Evolutionary conservation across 306 rosid genomes (phyloP).

Genomic region (Cucumis hystrix): DNA sequence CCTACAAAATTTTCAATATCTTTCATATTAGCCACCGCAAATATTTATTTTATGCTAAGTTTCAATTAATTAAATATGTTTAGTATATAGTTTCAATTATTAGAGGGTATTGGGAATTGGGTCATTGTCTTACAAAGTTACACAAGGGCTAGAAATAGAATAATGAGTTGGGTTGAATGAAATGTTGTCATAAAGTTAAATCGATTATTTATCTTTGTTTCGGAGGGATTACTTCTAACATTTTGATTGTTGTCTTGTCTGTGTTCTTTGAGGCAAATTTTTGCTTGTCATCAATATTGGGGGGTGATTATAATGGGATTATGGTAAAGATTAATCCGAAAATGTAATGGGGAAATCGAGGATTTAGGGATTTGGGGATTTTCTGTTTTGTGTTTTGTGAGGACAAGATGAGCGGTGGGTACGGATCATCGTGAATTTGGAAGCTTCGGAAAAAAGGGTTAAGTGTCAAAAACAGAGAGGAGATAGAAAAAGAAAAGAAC

Average conservation of each 20-base stretch:
- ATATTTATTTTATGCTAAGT: neutral
- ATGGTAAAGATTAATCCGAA: neutral
- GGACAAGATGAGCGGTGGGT: neutral
- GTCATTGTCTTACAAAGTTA: neutral
- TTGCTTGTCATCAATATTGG: neutral
- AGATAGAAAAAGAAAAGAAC: neutral
- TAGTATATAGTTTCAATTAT: neutral
- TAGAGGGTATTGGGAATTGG: neutral
- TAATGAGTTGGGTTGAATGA: neutral
- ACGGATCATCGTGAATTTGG: constrained; percentile 25
- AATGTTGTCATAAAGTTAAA: neutral
- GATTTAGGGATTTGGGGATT: neutral
- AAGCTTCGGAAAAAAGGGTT: constrained; percentile 25
- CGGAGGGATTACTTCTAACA: neutral
- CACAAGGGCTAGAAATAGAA: neutral
- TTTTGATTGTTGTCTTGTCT: neutral
- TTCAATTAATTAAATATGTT: neutral
- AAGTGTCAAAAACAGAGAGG: neutral
- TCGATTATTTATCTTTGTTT: neutral
- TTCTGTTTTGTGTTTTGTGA: neutral
- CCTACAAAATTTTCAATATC: neutral
- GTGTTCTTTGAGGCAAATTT: neutral
- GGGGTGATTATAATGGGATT: neutral
- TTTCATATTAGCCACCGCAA: neutral
- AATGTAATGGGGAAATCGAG: neutral